A percentile compares a stretch with the other conserved stretches of the same genome.
These are phyloP conservation scores for Nakazawaea wickerhamii DNA, from an alignment of 805 yeast species.

Conservation along the genomic window DNA sequence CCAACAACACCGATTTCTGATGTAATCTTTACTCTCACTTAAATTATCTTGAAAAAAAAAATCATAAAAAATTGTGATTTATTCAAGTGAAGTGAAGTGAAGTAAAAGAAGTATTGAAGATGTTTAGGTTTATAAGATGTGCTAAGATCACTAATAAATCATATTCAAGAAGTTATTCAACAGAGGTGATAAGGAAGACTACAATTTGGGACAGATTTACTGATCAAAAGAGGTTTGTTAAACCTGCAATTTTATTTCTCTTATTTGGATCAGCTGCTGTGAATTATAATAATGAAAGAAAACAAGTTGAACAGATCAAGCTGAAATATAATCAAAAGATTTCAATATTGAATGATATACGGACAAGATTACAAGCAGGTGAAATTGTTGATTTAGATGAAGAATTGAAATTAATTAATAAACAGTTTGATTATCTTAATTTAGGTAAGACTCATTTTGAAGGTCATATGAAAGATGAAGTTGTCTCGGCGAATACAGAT, in stretches of 20 bases:
- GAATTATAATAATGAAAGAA: slow-evolving; percentile 31
- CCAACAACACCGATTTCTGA: too few relatives aligned
- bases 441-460: slow-evolving; percentile 7
- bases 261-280: slow-evolving; percentile 35
- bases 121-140: neutral
- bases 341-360: slow-evolving; percentile 28
- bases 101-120: too few relatives aligned
- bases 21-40: slow-evolving; percentile 2
- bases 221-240: slow-evolving; percentile 19
- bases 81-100: too few relatives aligned
- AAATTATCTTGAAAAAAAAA: too few relatives aligned
- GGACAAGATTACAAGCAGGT: slow-evolving; percentile 25
- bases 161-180: neutral
- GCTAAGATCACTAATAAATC: neutral
- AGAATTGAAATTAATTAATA: slow-evolving; percentile 33
- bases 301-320: slow-evolving; percentile 28
- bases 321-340: slow-evolving; percentile 29
- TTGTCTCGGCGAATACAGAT: neutral
- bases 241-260: slow-evolving; percentile 32
- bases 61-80: too few relatives aligned
- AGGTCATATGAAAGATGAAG: slow-evolving; percentile 6
- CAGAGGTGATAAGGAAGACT: neutral
- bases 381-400: slow-evolving; percentile 32
- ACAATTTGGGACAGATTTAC: slow-evolving; percentile 2
- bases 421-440: slow-evolving; percentile 9